Percentiles rank a stretch among this genome's conserved stretches.
Evolutionary conservation across 352 stramenopile genomes (phyloP).

Genomic region (Pythium myriotylum): DNA sequence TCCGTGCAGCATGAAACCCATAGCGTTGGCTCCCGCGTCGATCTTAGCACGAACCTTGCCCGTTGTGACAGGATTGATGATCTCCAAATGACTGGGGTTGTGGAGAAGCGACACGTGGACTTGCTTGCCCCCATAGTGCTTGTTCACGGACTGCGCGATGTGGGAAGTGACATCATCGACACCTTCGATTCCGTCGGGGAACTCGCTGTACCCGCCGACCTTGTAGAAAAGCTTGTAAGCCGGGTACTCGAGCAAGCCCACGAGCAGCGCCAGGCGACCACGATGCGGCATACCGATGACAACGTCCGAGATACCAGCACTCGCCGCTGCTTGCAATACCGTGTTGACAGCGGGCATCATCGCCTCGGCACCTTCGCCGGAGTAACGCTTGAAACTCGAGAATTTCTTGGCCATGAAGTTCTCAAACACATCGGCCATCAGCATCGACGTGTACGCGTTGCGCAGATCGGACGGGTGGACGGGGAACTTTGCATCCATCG

Average conservation of each 20-base stretch:
- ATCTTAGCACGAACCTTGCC: conserved; percentile 87
- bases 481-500: conserved; percentile 38
- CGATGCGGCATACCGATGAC: conserved; percentile 89
- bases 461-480: conserved; percentile 71
- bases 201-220: conserved; percentile 76
- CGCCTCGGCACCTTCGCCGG: conserved; percentile 79
- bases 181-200: conserved; percentile 54
- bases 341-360: conserved; percentile 81
- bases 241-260: conserved; percentile 78
- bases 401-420: conserved; percentile 88
- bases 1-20: conserved; percentile 86
- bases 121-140: conserved; percentile 50
- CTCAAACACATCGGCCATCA: conserved; percentile 84
- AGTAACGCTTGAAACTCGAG: conserved; percentile 87
- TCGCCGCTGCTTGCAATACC: conserved; percentile 58
- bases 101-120: conserved; percentile 86
- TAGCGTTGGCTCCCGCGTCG: conserved; percentile 61
- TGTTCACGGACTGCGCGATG: conserved; percentile 78
- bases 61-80: conserved; percentile 84
- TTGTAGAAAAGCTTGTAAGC: conserved; percentile 86
- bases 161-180: conserved; percentile 88
- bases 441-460: conserved; percentile 81
- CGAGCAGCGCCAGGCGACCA: conserved; percentile 75
- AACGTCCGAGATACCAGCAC: conserved; percentile 60
- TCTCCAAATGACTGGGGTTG: conserved; percentile 89